These are phyloP conservation scores for Candida tropicalis DNA, from an alignment of 1,139 yeast species.

Conservation along the genomic window DNA sequence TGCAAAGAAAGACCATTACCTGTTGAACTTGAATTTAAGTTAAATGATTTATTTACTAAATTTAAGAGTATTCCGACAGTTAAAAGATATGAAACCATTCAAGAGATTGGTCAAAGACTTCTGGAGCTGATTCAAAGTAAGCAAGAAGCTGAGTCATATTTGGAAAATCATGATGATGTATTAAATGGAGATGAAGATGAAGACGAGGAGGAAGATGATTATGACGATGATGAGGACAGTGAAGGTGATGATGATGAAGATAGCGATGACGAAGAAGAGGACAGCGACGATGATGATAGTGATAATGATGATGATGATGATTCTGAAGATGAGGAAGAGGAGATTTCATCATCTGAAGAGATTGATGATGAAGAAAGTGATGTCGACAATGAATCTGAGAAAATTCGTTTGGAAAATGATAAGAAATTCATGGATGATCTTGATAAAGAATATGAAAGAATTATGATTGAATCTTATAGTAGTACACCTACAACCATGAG, in stretches of 20 bases:
- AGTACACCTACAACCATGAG: slow-evolving; percentile 14
- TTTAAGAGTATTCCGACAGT: slow-evolving; percentile 25
- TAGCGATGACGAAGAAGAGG: slow-evolving; percentile 24
- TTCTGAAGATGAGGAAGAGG: slow-evolving; percentile 18
- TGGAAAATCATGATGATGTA: slow-evolving; percentile 19
- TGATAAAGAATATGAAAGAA: slow-evolving; percentile 54
- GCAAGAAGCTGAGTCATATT: slow-evolving; percentile 22
- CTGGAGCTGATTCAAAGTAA: slow-evolving; percentile 27
- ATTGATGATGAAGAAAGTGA: slow-evolving; percentile 15
- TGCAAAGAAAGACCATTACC: slow-evolving; percentile 70
- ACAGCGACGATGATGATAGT: slow-evolving; percentile 23
- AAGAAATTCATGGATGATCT: slow-evolving; percentile 50
- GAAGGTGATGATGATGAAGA: slow-evolving; percentile 23
- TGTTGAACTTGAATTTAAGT: slow-evolving; percentile 58
- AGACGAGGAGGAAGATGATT: slow-evolving; percentile 22
- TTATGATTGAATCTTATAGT: slow-evolving; percentile 53
- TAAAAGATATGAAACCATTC: slow-evolving; percentile 39
- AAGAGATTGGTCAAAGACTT: slow-evolving; percentile 44
- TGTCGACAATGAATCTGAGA: slow-evolving; percentile 17
- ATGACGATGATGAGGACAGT: slow-evolving; percentile 20
- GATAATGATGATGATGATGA: slow-evolving; percentile 19
- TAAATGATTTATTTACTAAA: slow-evolving; percentile 47
- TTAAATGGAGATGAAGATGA: slow-evolving; percentile 18
- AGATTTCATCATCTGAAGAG: slow-evolving; percentile 15
- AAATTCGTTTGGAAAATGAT: slow-evolving; percentile 35